Evolutionary conservation across 2,329 filamentous ascomycete species (phyloP).

Genomic region (Coleophoma cylindrospora): DNA sequence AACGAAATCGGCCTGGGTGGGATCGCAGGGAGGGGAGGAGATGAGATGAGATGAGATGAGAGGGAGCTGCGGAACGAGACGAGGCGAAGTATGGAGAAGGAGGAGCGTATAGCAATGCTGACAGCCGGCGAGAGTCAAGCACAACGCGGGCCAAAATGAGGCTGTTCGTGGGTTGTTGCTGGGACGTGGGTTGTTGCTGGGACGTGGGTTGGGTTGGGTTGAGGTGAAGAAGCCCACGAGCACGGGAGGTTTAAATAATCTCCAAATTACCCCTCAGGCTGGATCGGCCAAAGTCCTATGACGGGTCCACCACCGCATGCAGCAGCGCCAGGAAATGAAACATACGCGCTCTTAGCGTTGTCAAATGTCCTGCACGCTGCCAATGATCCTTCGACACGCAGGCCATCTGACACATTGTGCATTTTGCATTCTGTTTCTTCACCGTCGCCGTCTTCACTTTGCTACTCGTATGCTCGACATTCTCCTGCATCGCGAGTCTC

Average conservation of each 20-base stretch:
- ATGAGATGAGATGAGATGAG: constrained; percentile 10
- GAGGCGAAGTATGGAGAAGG: background rate
- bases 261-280: background rate
- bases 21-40: background rate
- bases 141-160: background rate
- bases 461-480: background rate
- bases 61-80: background rate
- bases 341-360: constrained; percentile 15
- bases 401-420: constrained; percentile 14
- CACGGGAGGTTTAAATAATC: background rate
- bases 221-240: background rate
- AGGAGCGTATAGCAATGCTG: background rate
- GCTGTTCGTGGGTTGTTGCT: background rate
- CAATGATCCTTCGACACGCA: constrained; percentile 23
- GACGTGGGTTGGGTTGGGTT: too few species aligned
- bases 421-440: constrained; percentile 5
- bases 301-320: constrained; percentile 3
- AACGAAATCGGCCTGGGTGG: constrained; percentile 14
- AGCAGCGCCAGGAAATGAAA: constrained; percentile 6
- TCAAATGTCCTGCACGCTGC: constrained; percentile 7
- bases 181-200: background rate
- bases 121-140: too few species aligned
- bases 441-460: constrained; percentile 9
- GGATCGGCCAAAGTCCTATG: background rate
- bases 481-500: too few species aligned